Base-by-base conservation (phyloP, 1,139 yeast genomes). In the Yamadazyma songkhlaensis region DNA sequence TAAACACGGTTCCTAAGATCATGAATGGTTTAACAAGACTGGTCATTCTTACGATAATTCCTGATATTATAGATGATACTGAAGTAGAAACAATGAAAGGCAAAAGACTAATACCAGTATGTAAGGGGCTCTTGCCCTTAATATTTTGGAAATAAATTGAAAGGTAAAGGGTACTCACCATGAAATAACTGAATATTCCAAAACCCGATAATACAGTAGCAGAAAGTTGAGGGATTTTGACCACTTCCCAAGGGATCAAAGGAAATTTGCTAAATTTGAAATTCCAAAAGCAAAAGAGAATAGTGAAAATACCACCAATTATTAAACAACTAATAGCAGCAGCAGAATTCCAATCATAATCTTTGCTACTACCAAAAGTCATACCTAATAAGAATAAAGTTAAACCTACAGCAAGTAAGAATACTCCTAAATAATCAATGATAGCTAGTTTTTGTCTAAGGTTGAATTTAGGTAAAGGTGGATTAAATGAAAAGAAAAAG, bases 381-480 rank as follows among this genome's bases (percentile, higher is more conserved):
- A 59, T 44, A 6, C 60, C 76, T 60, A 44, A 75, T 46, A 33
- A 78, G 68, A 44, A 76, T 55, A 59, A 40, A 65, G 60, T 39
- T 32, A 73, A 55, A 0, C 76, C 74, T 1, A 69, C 62, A 3
- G 75, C 59, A 30, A 77, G 59, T 15, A 74, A 56, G 29, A 74
- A 42, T 11, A 74, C 62, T 0, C 84, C 84, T 10, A 60, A 41
- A 44, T 67, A 76, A 51, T 79, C 84, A 33, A 78, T 67, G 34
- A 62, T 56, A 42, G 56, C 54, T 45, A 71, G 49, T 49, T 67
- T 67, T 13, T 62, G 61, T 25, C 40, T 47, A 21, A 42, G 51
- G 36, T 47, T 36, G 51, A 48, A 44, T 27, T 45, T 51, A 4
- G 64, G 54, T 31, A 43, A 46, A n/a, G 72, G 72, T 3, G 71